phyloP scores from a whole-genome alignment of 192 early-diverging fungal species.

The Geranomyces variabilis region DNA sequence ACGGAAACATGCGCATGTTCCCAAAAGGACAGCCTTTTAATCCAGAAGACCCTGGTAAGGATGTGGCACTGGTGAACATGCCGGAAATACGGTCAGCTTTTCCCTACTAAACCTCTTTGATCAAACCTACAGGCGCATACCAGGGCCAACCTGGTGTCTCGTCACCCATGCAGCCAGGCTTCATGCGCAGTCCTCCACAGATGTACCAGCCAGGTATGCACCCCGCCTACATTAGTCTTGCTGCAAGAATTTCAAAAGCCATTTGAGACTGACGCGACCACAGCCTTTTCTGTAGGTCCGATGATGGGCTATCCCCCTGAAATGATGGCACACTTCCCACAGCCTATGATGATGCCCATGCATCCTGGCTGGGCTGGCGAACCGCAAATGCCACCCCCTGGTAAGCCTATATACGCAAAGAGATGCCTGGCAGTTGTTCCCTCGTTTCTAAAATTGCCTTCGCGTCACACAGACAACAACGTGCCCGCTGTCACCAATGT shows the following conservation, averaged over 20 bases:
- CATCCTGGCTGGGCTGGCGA: constrained; percentile 19
- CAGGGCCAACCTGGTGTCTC: constrained; percentile 8
- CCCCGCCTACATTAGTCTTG: not conserved
- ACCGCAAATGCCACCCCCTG: not conserved
- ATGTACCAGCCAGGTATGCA: constrained; percentile 23
- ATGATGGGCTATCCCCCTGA: constrained; percentile 25
- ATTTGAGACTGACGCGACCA: not conserved
- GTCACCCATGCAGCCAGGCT: not conserved
- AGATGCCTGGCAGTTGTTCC: too few relatives aligned
- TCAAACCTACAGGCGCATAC: not conserved
- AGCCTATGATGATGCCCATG: constrained; percentile 34
- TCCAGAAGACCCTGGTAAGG: constrained; percentile 18
- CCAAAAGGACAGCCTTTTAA: constrained; percentile 9
- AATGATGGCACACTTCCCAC: constrained; percentile 28
- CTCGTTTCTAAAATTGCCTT: too few relatives aligned
- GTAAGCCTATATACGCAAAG: not conserved
- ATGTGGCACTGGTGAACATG: too few relatives aligned
- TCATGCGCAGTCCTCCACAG: constrained; percentile 26
- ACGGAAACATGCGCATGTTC: constrained; percentile 18
- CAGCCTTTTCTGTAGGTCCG: not conserved
- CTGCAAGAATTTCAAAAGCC: not conserved
- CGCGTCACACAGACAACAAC: too few relatives aligned
- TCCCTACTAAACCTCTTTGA: too few relatives aligned
- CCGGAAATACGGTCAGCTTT: too few relatives aligned
- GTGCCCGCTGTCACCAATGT: too few relatives aligned